Percentiles rank a stretch among this genome's conserved stretches.
Conservation (phyloP, 2,329 filamentous ascomycete species). For the Scytalidium lignicola region DNA sequence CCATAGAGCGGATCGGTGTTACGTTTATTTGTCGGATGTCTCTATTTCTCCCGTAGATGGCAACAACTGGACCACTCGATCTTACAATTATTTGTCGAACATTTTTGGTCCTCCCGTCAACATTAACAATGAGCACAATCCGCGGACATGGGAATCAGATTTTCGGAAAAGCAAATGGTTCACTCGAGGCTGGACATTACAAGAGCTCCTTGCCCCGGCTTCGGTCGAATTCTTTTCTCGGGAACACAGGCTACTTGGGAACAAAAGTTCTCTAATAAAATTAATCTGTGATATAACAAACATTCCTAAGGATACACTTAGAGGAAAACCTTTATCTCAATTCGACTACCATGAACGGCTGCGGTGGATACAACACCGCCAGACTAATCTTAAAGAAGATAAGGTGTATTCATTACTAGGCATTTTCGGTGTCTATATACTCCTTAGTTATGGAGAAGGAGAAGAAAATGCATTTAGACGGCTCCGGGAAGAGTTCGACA, state of each 20-base stretch:
- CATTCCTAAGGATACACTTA: slow-evolving; percentile 5
- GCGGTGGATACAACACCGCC: slow-evolving; percentile 33
- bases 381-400: slow-evolving; percentile 34
- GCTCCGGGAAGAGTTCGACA: slow-evolving; percentile 28
- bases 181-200: too few species aligned
- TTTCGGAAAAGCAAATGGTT: slow-evolving; percentile 11
- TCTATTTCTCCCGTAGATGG: too few species aligned
- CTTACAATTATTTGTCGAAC: too few species aligned
- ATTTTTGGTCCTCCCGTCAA: too few species aligned
- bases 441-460: slow-evolving; percentile 35
- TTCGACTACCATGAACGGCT: slow-evolving; percentile 16
- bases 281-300: slow-evolving; percentile 6
- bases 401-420: slow-evolving; percentile 39
- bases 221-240: too few species aligned
- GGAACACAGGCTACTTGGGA: slow-evolving; percentile 5
- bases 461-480: slow-evolving; percentile 24
- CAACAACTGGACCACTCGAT: too few species aligned
- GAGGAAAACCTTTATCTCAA: slow-evolving; percentile 3
- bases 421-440: slow-evolving; percentile 38
- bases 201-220: too few species aligned
- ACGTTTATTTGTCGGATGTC: slow-evolving; percentile 11
- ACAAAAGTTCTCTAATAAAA: slow-evolving; percentile 7
- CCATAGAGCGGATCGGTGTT: slow-evolving; percentile 11
- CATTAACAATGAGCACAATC: too few species aligned
- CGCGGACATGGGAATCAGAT: slow-evolving; percentile 6